Conservation (phyloP, 208 protist genomes). For the Acanthamoeba triangularis region DNA sequence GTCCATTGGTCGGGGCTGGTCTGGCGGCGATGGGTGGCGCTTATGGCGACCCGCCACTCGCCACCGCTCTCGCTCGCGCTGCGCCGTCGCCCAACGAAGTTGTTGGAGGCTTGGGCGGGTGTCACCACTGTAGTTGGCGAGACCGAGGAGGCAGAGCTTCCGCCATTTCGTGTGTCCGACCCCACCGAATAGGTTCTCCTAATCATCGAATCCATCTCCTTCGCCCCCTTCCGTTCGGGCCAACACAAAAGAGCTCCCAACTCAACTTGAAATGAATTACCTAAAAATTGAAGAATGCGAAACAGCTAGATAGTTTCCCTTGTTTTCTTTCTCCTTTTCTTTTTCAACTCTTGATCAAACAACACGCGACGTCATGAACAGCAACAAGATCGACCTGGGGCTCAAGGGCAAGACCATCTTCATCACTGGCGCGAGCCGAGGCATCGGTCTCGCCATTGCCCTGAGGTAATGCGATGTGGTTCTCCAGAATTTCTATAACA, state of each 20-base stretch:
- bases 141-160: neutral
- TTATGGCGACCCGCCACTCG: constrained; percentile 15
- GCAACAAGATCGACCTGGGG: constrained; percentile 20
- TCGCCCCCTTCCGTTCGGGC: neutral
- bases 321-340: no score
- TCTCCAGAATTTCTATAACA: no score
- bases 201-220: neutral
- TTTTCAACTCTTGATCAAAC: neutral
- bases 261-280: no score
- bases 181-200: neutral
- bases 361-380: neutral
- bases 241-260: neutral
- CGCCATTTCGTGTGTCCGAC: neutral
- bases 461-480: constrained; percentile 80
- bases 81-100: neutral
- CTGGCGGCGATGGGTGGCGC: neutral
- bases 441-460: constrained; percentile 90
- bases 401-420: constrained; percentile 89
- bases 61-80: neutral
- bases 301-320: no score
- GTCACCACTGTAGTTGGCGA: neutral
- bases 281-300: no score
- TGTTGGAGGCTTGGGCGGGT: neutral
- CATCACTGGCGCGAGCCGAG: constrained; percentile 89
- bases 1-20: constrained; percentile 1